Evolutionary conservation across 164 flowering plant species (phyloP).

Genomic region (Berberis vulgaris): DNA sequence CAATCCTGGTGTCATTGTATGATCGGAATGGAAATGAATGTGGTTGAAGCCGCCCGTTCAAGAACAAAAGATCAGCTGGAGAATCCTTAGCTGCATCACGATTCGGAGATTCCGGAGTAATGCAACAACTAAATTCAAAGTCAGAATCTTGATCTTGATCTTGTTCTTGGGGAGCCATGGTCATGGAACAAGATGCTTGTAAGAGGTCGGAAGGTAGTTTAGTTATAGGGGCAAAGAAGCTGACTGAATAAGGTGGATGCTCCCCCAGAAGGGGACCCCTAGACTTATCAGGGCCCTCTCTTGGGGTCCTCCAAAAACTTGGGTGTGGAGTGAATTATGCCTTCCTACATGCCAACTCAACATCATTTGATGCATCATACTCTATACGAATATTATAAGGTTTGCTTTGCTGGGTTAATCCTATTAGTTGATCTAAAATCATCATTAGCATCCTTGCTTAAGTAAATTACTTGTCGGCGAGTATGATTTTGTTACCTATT

Average conservation of each 20-base stretch:
- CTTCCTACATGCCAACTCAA: conserved; percentile 24
- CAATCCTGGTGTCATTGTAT: background rate
- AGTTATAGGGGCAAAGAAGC: conserved; percentile 9
- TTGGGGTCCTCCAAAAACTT: conserved; percentile 7
- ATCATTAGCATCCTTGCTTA: too few species aligned
- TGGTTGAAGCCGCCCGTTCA: conserved; percentile 57
- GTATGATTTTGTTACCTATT: too few species aligned
- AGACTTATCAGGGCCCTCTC: conserved; percentile 19
- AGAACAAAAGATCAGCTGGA: conserved; percentile 61
- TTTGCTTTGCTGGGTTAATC: background rate
- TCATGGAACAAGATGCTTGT: conserved; percentile 26
- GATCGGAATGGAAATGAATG: conserved; percentile 42
- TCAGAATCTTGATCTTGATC: conserved; percentile 10
- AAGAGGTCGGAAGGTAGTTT: background rate
- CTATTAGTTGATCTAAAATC: too few species aligned
- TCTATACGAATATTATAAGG: background rate
- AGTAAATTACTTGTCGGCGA: too few species aligned
- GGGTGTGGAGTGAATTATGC: conserved; percentile 29
- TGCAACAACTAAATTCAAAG: conserved; percentile 39
- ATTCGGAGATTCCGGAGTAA: conserved; percentile 36
- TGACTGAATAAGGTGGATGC: conserved; percentile 10
- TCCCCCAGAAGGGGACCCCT: conserved; percentile 9
- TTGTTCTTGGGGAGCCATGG: conserved; percentile 15
- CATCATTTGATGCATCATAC: background rate
- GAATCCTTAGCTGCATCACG: conserved; percentile 26